Evolutionary conservation across 1,284 basidiomycete genomes (phyloP).

Genomic region (Anthracocystis walkeri): DNA sequence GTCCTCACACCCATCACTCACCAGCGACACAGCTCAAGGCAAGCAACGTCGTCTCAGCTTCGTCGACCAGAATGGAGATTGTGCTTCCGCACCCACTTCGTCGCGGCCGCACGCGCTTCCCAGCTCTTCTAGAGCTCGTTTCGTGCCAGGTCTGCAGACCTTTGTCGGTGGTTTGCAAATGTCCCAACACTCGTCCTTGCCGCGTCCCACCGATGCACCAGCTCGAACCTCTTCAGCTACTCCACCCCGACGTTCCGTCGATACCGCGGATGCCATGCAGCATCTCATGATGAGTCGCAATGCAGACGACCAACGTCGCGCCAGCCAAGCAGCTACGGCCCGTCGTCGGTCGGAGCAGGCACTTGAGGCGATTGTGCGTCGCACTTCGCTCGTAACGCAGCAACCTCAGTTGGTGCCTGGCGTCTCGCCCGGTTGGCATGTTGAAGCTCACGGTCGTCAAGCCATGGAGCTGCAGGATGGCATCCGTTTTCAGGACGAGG

Average conservation of each 20-base stretch:
- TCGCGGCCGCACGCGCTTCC: constrained; percentile 37
- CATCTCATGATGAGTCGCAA: constrained; percentile 54
- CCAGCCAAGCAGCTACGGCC: constrained; percentile 20
- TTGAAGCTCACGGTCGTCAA: constrained; percentile 47
- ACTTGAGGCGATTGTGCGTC: constrained; percentile 11
- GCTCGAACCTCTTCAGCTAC: constrained; percentile 1
- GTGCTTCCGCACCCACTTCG: constrained; percentile 27
- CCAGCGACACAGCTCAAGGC: constrained; percentile 15
- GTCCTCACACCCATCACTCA: not conserved
- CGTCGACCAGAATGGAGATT: constrained; percentile 28
- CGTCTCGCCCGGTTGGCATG: constrained; percentile 59
- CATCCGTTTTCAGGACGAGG: constrained; percentile 43
- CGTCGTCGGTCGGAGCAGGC: constrained; percentile 28
- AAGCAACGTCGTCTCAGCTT: constrained; percentile 46
- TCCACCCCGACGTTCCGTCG: constrained; percentile 16
- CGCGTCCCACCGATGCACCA: not conserved
- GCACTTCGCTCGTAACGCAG: constrained; percentile 6
- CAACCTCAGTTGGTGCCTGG: constrained; percentile 40
- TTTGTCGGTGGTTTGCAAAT: constrained; percentile 58
- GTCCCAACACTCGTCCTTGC: constrained; percentile 36
- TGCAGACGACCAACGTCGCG: constrained; percentile 21
- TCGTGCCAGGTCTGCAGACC: constrained; percentile 57
- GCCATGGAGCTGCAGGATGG: constrained; percentile 54
- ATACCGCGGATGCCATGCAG: constrained; percentile 35
- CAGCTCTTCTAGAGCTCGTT: constrained; percentile 40